phyloP scores from a whole-genome alignment of 441 rosid genomes.

The Croton laevigatus region DNA sequence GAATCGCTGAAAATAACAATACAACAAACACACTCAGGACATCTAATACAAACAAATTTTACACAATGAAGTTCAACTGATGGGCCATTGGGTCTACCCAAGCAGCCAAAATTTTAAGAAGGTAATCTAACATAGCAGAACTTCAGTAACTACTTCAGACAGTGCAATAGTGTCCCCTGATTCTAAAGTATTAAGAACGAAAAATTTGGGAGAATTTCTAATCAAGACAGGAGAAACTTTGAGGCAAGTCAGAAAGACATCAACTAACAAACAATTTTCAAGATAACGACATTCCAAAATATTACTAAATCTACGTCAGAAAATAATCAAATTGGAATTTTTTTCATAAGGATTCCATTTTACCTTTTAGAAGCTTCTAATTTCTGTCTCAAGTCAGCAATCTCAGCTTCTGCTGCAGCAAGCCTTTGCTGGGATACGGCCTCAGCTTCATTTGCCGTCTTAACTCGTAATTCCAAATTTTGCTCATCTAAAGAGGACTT shows the following conservation, averaged over 20 bases:
- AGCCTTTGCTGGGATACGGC: constrained; percentile 90
- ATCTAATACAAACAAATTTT: background rate
- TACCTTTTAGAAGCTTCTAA: constrained; percentile 86
- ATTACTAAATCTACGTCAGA: background rate
- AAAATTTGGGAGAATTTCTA: background rate
- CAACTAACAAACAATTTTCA: background rate
- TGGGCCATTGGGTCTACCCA: background rate
- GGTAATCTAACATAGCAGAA: background rate
- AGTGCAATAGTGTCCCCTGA: too few relatives aligned
- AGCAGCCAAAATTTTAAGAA: background rate
- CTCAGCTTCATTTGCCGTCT: constrained; percentile 96
- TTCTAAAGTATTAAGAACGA: background rate
- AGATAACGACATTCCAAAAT: background rate
- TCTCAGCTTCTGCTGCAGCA: constrained; percentile 98
- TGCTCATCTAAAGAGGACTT: constrained; percentile 87
- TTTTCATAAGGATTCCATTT: constrained; percentile 14
- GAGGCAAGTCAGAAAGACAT: background rate
- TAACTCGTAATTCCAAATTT: constrained; percentile 80
- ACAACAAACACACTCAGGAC: constrained; percentile 23
- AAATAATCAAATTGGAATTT: background rate
- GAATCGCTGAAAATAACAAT: constrained; percentile 56
- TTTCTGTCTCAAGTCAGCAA: constrained; percentile 86
- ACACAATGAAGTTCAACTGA: background rate
- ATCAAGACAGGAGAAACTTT: background rate
- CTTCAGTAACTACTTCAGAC: too few relatives aligned